A percentile compares a stretch with the other conserved stretches of the same genome.
Evolutionary conservation across 768 basidiomycete species (phyloP).

Genomic region (Psilocybe azurescens): DNA sequence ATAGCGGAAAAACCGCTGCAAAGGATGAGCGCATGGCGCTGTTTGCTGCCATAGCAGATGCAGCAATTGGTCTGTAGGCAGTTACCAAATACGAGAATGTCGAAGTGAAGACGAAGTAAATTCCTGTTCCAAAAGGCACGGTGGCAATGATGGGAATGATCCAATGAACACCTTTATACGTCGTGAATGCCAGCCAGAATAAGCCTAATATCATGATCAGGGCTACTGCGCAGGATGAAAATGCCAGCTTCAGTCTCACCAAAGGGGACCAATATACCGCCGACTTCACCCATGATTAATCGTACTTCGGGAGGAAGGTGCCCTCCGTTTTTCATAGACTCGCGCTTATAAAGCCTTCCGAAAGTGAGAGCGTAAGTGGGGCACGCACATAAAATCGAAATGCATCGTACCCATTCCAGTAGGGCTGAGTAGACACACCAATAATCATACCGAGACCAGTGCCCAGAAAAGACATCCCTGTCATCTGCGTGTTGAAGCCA

Average conservation of each 20-base stretch:
- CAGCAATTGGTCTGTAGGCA: conserved; percentile 67
- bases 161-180: conserved; percentile 57
- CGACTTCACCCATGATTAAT: neutral
- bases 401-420: conserved; percentile 54
- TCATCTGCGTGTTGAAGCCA: conserved; percentile 53
- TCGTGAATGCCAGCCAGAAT: conserved; percentile 68
- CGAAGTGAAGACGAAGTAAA: conserved; percentile 72
- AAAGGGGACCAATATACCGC: neutral
- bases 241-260: neutral
- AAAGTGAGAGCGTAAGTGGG: too few species aligned
- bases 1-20: conserved; percentile 66
- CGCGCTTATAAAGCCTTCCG: neutral
- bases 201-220: conserved; percentile 40
- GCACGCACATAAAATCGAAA: too few species aligned
- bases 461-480: conserved; percentile 64
- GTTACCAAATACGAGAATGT: conserved; percentile 78
- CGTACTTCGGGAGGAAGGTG: neutral
- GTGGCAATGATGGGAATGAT: conserved; percentile 70
- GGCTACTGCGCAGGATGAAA: neutral
- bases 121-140: conserved; percentile 66
- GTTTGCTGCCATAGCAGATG: conserved; percentile 72
- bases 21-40: conserved; percentile 65
- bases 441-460: conserved; percentile 62
- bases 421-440: conserved; percentile 56
- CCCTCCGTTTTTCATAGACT: neutral